Conservation (phyloP, 2,329 filamentous ascomycete genomes). For the Neonectria coccinea region DNA sequence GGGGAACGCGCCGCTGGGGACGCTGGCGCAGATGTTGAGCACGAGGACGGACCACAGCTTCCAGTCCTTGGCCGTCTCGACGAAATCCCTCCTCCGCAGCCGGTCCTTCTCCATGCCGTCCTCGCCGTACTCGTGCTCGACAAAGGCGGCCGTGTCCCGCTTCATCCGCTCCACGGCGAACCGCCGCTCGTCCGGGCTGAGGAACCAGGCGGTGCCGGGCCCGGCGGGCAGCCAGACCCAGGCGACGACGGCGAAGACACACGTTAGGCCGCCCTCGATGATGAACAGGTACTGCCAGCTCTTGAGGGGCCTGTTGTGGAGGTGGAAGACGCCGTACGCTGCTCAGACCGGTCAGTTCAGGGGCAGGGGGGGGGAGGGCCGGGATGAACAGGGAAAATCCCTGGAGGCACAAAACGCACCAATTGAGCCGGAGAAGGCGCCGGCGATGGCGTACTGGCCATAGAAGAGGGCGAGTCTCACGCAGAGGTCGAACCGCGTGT, state of each 20-base stretch:
- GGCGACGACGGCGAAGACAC: constrained; percentile 43
- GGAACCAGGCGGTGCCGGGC: constrained; percentile 45
- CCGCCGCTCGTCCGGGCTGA: constrained; percentile 35
- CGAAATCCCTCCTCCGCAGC: constrained; percentile 38
- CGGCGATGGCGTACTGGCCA: constrained; percentile 44
- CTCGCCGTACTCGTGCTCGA: constrained; percentile 43
- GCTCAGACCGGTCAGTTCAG: constrained; percentile 13
- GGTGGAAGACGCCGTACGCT: constrained; percentile 47
- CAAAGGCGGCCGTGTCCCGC: constrained; percentile 41
- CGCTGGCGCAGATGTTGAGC: constrained; percentile 45
- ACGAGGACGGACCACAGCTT: constrained; percentile 43
- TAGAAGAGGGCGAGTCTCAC: constrained; percentile 46
- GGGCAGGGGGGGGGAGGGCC: not conserved
- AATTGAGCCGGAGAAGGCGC: constrained; percentile 46
- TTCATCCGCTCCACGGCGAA: constrained; percentile 41
- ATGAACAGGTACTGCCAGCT: constrained; percentile 78
- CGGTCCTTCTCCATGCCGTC: constrained; percentile 43
- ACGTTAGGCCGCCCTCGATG: constrained; percentile 68
- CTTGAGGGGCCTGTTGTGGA: constrained; percentile 52
- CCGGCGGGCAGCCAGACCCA: constrained; percentile 44
- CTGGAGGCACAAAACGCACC: constrained; percentile 27
- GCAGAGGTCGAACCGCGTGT: constrained; percentile 42
- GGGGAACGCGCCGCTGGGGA: constrained; percentile 44
- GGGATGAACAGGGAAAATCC: not conserved
- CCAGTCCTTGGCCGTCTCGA: constrained; percentile 46